Evolutionary conservation across 257 asterid genomes (phyloP), one percentile per base, ranked within the genome.

Genomic region (Parsonsia alboflavescens): DNA sequence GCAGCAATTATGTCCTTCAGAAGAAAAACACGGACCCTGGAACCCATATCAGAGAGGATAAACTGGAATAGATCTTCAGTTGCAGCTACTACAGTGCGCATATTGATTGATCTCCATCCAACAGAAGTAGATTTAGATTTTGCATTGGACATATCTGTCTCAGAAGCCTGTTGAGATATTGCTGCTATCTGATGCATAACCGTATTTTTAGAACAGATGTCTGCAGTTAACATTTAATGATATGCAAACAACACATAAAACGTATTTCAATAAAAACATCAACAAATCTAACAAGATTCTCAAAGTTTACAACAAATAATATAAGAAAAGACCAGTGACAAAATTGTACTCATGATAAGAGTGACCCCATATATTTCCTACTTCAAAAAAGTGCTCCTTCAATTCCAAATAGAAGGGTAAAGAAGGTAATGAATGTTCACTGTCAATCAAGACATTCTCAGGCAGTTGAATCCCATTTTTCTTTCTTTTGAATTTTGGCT

Each of bases 61-160:
- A 94, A 94, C 45, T 83, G 84, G 78, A 94, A 85, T 62, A 94
- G 95, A 82, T 94, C 97, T 85, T 94, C 98, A 0, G 97, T 86
- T 58, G 98, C 97, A 75, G 97, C 77, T 56, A 89, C 98, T 63
- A 94, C 98, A 19, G 96, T 90, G 13, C 78, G 88, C 85, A 94
- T 94, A 39, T 92, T 57, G 80, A 92, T 92, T 41, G 97, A 84
- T 77, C 86, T 91, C 96, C 96, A 88, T 75, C 85, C 95, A 64
- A 85, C 68, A 78, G 85, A 82, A 67, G 91, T 74, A 57, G 84
- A 71, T 21, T 62, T 72, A 56, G 84, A 71, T 21, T 62, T 72
- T 54, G 78, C 89, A 41, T 72, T 64, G 71, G 80, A 77, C 66
- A 67, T 81, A 7, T 84, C 83, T 41, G 82, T 77, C 82, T 80